Conservation (phyloP, 495 filamentous ascomycete species). For the Penicillium odoratum region DNA sequence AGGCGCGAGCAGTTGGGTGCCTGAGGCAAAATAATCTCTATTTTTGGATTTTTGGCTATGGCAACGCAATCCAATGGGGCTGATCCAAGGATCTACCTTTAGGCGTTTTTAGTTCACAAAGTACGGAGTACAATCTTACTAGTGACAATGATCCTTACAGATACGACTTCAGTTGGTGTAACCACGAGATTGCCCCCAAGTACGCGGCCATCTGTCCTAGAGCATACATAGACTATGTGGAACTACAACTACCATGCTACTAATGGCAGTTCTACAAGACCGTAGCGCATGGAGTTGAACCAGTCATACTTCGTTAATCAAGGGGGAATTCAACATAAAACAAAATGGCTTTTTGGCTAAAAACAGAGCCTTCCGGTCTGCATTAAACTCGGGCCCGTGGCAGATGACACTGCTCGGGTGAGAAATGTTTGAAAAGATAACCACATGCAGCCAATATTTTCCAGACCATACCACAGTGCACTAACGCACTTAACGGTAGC, state of each 20-base stretch:
- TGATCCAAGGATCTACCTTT: not conserved
- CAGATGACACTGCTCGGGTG: conserved; percentile 33
- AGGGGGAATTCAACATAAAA: conserved; percentile 38
- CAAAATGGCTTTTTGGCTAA: conserved; percentile 47
- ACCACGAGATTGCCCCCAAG: not conserved
- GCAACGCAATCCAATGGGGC: not conserved
- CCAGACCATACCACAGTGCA: conserved; percentile 32
- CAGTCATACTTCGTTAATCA: conserved; percentile 48
- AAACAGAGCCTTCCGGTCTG: conserved; percentile 43
- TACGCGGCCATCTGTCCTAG: not conserved
- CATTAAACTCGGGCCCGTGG: conserved; percentile 42
- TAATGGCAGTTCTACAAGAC: conserved; percentile 15
- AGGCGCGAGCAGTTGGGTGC: conserved; percentile 5
- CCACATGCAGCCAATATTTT: conserved; percentile 44
- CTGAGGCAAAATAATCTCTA: conserved; percentile 22
- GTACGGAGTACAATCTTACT: not conserved
- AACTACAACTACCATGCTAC: conserved; percentile 8
- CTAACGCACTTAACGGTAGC: conserved; percentile 63
- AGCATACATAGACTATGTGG: not conserved
- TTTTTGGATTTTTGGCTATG: conserved; percentile 25
- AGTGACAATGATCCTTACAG: not conserved
- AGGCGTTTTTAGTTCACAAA: not conserved
- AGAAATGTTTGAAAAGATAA: conserved; percentile 40
- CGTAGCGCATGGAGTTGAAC: conserved; percentile 29
- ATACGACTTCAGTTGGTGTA: not conserved